Percentiles rank a stretch among this genome's conserved stretches.
These are phyloP conservation scores for Mucor ambiguus DNA, from an alignment of 371 early-diverging fungal species.

Conservation along the genomic window DNA sequence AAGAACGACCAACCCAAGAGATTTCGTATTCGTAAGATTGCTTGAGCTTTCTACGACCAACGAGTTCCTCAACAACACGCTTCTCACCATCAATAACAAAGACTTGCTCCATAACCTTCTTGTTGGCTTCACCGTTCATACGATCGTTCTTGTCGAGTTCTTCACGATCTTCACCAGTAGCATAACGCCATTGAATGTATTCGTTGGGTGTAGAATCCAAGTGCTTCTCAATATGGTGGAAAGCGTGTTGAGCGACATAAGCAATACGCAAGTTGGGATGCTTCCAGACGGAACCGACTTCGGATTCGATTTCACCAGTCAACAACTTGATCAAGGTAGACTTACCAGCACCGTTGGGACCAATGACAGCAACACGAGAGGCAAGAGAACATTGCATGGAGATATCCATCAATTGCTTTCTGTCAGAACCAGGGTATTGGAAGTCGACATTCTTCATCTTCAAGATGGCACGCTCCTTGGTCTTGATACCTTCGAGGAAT, in stretches of 20 bases:
- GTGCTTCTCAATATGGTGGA: conserved; percentile 85
- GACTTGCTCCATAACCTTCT: conserved; percentile 62
- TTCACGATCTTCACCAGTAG: conserved; percentile 79
- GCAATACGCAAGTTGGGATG: conserved; percentile 82
- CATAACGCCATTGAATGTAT: conserved; percentile 87
- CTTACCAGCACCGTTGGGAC: conserved; percentile 80
- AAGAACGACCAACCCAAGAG: conserved; percentile 59
- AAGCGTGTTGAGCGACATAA: conserved; percentile 90
- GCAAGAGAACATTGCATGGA: conserved; percentile 64
- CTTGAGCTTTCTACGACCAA: conserved; percentile 72
- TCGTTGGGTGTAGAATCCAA: conserved; percentile 79
- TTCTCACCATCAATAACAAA: conserved; percentile 69
- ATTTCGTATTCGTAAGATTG: conserved; percentile 71
- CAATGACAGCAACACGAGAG: conserved; percentile 74
- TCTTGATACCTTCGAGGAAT: conserved; percentile 72
- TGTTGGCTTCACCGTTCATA: conserved; percentile 62
- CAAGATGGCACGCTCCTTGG: conserved; percentile 70
- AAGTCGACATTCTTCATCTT: conserved; percentile 66
- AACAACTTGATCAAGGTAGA: conserved; percentile 84
- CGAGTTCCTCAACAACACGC: conserved; percentile 58
- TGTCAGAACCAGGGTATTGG: conserved; percentile 65
- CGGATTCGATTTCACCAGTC: conserved; percentile 73
- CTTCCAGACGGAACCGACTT: conserved; percentile 70
- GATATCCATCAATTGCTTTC: conserved; percentile 57
- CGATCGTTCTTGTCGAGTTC: conserved; percentile 68